Base-by-base conservation (phyloP, 306 rosid species). In the Lathyrus aphaca region DNA sequence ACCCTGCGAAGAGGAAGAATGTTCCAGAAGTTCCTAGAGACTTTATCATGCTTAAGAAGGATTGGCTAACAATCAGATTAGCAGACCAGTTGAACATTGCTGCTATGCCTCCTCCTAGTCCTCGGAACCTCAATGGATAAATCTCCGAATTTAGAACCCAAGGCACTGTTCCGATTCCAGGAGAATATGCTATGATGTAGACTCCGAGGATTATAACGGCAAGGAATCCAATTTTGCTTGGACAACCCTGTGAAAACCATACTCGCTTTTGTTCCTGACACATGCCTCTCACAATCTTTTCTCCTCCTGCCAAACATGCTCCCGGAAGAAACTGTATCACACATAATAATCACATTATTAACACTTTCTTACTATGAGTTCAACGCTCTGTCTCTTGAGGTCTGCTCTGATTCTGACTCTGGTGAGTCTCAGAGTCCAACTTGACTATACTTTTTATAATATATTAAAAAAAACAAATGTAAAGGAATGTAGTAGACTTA, bases 141-240 rank as follows among this genome's bases (percentile, higher is more conserved):
- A 91, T 87, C 87, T 91, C 96, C 0, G 94, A 84, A 80, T 89
- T 89, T 45, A 91, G 82, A 68, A 92, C 81, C 97, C 96, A 92
- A 1, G 97, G 97, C 3, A 83, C 85, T 0, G 90, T 87, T 68
- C 95, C 96, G 85, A 92, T 85, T 32, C 97, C 97, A 0, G 96
- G 97, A 0, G 96, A 79, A 45, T 89, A 92, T 2, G 72, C 42
- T 10, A 92, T 75, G 19, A 92, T 89, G 68, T 92, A 89, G 17
- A 87, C 21, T 71, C 87, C 96, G 9, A 92, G 81, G 7, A 87
- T 68, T 6, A 77, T 37, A n/a, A 91, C 94, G 0, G 96, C 94
- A 37, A 89, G 63, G 75, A 89, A 30, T 16, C 94, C 97, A 9
- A 91, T 45, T 62, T 27, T 87, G 79, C 83, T 89, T 2, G 96